Base-by-base conservation (phyloP, 441 rosid genomes). In the Isatis lusitanica region DNA sequence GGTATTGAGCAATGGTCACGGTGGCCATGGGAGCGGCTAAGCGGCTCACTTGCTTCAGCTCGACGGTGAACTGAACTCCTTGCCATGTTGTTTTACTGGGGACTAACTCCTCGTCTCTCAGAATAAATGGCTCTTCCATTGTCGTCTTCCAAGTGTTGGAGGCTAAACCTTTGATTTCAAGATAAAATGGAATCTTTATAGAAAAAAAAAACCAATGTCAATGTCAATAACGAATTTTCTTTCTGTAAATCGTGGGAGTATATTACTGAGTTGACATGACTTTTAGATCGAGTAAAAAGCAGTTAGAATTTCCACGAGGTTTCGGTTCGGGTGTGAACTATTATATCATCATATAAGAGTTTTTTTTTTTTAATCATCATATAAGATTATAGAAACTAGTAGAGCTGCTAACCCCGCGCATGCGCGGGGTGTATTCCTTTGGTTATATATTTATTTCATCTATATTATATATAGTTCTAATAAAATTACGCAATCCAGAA, bases 11-110 rank as follows among this genome's bases (percentile, higher is more conserved):
- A 64, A 78, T 55, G 38, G 72, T 77, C 6, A 77, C 81, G 11
- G 68, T 72, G 65, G 69, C 70, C 73, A 72, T 50, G 6, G 81
- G 81, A 4, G 74, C 74, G 35, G 77, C 80, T 42, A 77, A 53
- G 55, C 2, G 66, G 44, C 63, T 60, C 21, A 46, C 13, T 16
- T 40, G 65, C 73, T 77, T 77, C 28, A 77, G 48, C 63, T 77
- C 80, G 50, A 44, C 7, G 9, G 1, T 55, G 50, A 64, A 4
- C 40, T 73, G 65, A 35, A 56, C 30, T 44, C 2, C 63, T 53
- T 53, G 56, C 63, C 70, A 64, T 73, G 70, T 73, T 15, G 30
- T n/a, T 43, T 35, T 10, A 53, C 39, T 7, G 13, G 76, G 47
- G 48, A 55, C 48, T 26, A 73, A 18, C 70, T 44, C 64, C 31